Percentiles rank a stretch among this genome's conserved stretches.
phyloP scores from a whole-genome alignment of 164 flowering plant genomes.

The Umbellularia californica region DNA sequence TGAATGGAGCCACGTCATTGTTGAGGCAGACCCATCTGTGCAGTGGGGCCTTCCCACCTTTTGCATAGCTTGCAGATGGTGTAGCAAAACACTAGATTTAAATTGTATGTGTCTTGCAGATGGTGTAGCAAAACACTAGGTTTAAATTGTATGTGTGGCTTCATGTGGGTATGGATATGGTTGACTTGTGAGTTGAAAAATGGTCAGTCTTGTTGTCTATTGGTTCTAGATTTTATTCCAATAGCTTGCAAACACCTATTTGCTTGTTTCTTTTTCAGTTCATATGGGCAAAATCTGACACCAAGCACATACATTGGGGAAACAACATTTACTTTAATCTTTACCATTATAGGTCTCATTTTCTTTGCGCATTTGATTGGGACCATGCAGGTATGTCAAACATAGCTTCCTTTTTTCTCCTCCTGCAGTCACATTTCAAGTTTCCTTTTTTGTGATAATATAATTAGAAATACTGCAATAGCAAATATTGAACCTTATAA shows the following conservation, averaged over 20 bases:
- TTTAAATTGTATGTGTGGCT: not conserved
- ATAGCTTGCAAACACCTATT: not conserved
- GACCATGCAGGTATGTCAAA: slow-evolving; percentile 80
- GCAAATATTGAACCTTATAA: not conserved
- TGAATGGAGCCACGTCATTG: not conserved
- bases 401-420: not conserved
- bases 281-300: slow-evolving; percentile 78
- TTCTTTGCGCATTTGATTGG: slow-evolving; percentile 91
- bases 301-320: slow-evolving; percentile 87
- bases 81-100: not conserved
- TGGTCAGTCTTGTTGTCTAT: not conserved
- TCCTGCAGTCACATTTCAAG: not conserved
- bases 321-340: slow-evolving; percentile 76
- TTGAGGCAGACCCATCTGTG: not conserved
- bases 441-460: not conserved
- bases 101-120: not conserved
- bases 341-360: slow-evolving; percentile 82
- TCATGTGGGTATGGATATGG: too few species aligned
- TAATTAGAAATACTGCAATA: not conserved
- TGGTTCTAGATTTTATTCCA: not conserved
- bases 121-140: not conserved
- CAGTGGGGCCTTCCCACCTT: not conserved
- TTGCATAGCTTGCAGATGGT: not conserved
- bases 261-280: slow-evolving; percentile 38
- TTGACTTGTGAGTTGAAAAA: not conserved